phyloP scores from a whole-genome alignment of 2,329 filamentous ascomycete species.

The Trichoderma sp. region DNA sequence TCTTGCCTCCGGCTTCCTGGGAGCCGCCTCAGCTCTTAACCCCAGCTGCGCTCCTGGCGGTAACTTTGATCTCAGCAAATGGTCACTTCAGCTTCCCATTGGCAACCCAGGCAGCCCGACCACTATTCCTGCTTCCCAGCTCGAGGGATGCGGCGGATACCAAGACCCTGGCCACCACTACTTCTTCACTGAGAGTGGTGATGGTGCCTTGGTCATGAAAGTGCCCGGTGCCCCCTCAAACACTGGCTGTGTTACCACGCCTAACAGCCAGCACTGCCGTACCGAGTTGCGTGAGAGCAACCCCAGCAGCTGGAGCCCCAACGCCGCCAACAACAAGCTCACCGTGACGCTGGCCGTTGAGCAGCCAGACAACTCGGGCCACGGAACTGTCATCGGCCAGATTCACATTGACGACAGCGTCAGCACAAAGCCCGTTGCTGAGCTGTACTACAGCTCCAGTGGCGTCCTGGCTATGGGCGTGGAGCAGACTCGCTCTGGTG shows the following conservation, averaged over 20 bases:
- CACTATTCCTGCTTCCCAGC: slow-evolving; percentile 33
- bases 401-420: slow-evolving; percentile 40
- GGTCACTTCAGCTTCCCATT: slow-evolving; percentile 43
- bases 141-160: slow-evolving; percentile 40
- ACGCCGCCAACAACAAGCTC: slow-evolving; percentile 22
- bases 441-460: slow-evolving; percentile 40
- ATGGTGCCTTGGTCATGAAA: slow-evolving; percentile 41
- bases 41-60: slow-evolving; percentile 26
- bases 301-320: slow-evolving; percentile 38
- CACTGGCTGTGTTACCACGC: slow-evolving; percentile 41
- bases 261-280: slow-evolving; percentile 44
- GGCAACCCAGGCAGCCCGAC: slow-evolving; percentile 29
- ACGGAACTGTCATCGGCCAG: slow-evolving; percentile 37
- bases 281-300: slow-evolving; percentile 43
- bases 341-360: slow-evolving; percentile 32
- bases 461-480: slow-evolving; percentile 42
- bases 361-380: slow-evolving; percentile 39
- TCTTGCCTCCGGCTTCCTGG: slow-evolving; percentile 6
- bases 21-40: slow-evolving; percentile 17
- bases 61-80: slow-evolving; percentile 37
- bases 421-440: slow-evolving; percentile 41
- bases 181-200: slow-evolving; percentile 39
- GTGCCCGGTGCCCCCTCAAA: slow-evolving; percentile 38
- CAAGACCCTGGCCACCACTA: slow-evolving; percentile 30
- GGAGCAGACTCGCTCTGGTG: slow-evolving; percentile 34